phyloP scores from a whole-genome alignment of 306 rosid genomes.

The Lathyrus aphaca region DNA sequence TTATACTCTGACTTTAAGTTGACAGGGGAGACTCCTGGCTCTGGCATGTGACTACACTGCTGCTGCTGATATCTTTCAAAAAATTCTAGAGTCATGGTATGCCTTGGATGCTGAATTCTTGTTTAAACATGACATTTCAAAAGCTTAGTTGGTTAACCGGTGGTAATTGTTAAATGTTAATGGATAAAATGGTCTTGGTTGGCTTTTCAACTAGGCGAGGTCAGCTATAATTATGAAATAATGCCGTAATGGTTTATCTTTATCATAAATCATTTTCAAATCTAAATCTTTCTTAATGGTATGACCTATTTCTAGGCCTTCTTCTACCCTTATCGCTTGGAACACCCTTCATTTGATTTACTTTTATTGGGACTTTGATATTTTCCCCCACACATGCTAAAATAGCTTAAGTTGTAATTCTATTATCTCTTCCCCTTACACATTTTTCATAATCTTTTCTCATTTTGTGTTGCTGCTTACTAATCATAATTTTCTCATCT shows the following conservation, averaged over 20 bases:
- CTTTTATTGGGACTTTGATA: slow-evolving; percentile 11
- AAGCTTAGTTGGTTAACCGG: slow-evolving; percentile 30
- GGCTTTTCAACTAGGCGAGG: slow-evolving; percentile 11
- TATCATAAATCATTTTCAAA: background rate
- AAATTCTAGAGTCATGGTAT: slow-evolving; percentile 83
- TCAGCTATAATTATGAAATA: background rate
- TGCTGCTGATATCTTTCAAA: slow-evolving; percentile 74
- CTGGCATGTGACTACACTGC: slow-evolving; percentile 81
- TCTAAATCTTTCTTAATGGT: background rate
- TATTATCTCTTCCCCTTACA: background rate
- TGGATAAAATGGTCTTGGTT: slow-evolving; percentile 15
- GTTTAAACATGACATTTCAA: slow-evolving; percentile 20
- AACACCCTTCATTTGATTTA: slow-evolving; percentile 11
- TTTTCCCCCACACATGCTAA: background rate
- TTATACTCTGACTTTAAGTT: slow-evolving; percentile 86
- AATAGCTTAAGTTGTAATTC: background rate
- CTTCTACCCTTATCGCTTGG: background rate
- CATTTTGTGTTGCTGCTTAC: background rate
- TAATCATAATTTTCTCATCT: slow-evolving; percentile 6
- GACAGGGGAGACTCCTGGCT: slow-evolving; percentile 99
- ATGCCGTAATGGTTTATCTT: background rate
- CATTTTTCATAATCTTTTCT: background rate
- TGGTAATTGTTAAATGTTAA: slow-evolving; percentile 21
- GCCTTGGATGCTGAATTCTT: slow-evolving; percentile 33
- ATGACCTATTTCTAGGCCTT: background rate